phyloP scores from a whole-genome alignment of 1,139 yeast species.

The Yamadazyma dendronema region DNA sequence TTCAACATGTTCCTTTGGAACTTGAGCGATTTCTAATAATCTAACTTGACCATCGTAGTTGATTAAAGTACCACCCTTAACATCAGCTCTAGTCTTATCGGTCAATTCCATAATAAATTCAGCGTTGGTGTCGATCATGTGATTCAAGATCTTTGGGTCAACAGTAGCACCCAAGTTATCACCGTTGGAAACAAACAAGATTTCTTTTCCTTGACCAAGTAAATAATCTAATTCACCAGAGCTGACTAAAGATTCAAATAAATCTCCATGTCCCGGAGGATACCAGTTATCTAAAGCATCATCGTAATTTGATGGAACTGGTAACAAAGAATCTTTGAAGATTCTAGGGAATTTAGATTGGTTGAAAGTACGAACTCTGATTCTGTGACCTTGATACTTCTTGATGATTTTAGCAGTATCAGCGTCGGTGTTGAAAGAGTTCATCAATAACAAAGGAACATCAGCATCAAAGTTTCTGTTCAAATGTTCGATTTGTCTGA shows the following conservation, averaged over 20 bases:
- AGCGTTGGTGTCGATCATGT: conserved; percentile 87
- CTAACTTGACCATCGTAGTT: conserved; percentile 95
- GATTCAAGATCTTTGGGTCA: conserved; percentile 84
- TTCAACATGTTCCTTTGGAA: conserved; percentile 97
- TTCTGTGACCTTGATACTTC: conserved; percentile 95
- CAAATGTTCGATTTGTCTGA: conserved; percentile 94
- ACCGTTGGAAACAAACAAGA: conserved; percentile 94
- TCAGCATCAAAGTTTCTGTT: conserved; percentile 89
- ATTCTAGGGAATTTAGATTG: conserved; percentile 97
- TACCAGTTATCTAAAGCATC: conserved; percentile 89
- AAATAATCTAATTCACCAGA: conserved; percentile 92
- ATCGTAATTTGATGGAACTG: conserved; percentile 78
- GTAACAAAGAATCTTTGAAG: conserved; percentile 88
- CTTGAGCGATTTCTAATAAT: conserved; percentile 96
- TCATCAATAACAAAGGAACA: conserved; percentile 95
- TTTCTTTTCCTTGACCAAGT: conserved; percentile 91
- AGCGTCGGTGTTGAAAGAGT: conserved; percentile 95
- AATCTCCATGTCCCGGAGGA: conserved; percentile 99
- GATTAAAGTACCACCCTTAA: conserved; percentile 97
- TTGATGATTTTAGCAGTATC: conserved; percentile 95
- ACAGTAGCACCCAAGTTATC: conserved; percentile 99
- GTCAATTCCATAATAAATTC: conserved; percentile 98
- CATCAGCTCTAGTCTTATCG: conserved; percentile 98
- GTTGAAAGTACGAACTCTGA: conserved; percentile 92
- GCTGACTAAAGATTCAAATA: conserved; percentile 84